Evolutionary conservation across 73 alveolate species (phyloP).

Genomic region (Paramecium octaurelia): DNA sequence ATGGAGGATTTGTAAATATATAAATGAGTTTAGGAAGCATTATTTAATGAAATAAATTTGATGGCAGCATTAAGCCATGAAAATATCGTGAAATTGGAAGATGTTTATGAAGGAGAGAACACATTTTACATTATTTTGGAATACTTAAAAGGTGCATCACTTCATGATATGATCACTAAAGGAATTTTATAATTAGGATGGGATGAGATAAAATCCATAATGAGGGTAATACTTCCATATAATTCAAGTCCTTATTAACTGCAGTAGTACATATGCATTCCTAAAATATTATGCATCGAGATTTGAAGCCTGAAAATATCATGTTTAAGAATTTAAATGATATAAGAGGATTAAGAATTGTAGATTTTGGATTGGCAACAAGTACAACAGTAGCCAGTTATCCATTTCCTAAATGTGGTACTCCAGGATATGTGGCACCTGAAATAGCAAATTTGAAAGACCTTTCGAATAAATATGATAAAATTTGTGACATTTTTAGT

Average conservation of each 20-base stretch:
- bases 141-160: conserved; percentile 44
- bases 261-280: conserved; percentile 84
- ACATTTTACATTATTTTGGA: conserved; percentile 50
- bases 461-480: background rate
- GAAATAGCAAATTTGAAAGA: conserved; percentile 66
- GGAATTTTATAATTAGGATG: background rate
- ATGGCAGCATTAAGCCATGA: background rate
- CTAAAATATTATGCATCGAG: conserved; percentile 90
- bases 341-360: conserved; percentile 8
- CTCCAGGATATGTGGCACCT: conserved; percentile 84
- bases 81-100: conserved; percentile 30
- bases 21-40: background rate
- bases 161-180: conserved; percentile 31
- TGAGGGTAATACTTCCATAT: background rate
- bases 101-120: conserved; percentile 57
- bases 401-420: conserved; percentile 67
- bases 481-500: conserved; percentile 56
- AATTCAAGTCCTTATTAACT: conserved; percentile 58
- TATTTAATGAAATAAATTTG: conserved; percentile 9
- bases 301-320: conserved; percentile 94
- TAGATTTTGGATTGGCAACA: conserved; percentile 67
- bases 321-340: conserved; percentile 64
- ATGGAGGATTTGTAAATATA: background rate
- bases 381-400: background rate
- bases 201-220: background rate